A percentile compares a stretch with the other conserved stretches of the same genome.
Conservation (phyloP, 768 basidiomycete species). For the Fistulinella prunicolor region DNA sequence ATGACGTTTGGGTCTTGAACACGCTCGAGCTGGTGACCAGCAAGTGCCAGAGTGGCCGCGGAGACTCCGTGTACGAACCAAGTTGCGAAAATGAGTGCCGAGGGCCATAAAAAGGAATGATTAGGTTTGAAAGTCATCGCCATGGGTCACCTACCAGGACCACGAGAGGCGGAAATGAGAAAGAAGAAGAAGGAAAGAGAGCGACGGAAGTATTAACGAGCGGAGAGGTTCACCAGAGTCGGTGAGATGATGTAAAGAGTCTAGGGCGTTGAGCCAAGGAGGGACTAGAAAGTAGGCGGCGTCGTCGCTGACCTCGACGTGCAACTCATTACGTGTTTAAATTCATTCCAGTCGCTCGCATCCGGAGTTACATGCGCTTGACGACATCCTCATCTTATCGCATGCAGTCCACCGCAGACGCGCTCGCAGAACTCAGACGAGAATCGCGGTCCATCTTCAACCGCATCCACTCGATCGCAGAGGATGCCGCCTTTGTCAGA, state of each 20-base stretch:
- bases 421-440: conserved; percentile 54
- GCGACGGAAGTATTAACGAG: conserved; percentile 14
- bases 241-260: conserved; percentile 8
- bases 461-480: conserved; percentile 79
- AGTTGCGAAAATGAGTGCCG: conserved; percentile 16
- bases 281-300: not conserved
- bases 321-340: conserved; percentile 8
- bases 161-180: conserved; percentile 7
- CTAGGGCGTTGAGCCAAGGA: not conserved
- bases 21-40: conserved; percentile 19
- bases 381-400: too few species aligned
- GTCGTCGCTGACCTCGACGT: too few species aligned
- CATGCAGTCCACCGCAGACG: conserved; percentile 18
- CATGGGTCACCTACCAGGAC: conserved; percentile 23
- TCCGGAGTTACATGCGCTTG: too few species aligned
- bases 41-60: conserved; percentile 3
- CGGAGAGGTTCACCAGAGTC: conserved; percentile 4
- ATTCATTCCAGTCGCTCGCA: too few species aligned
- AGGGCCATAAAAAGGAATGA: conserved; percentile 15
- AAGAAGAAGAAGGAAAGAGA: conserved; percentile 13
- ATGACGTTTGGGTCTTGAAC: conserved; percentile 31
- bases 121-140: conserved; percentile 19
- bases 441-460: conserved; percentile 81
- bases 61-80: conserved; percentile 6
- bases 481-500: conserved; percentile 71